A percentile compares a stretch with the other conserved stretches of the same genome.
phyloP scores from a whole-genome alignment of 495 filamentous ascomycete genomes.

The Hypoxylon lienhwacheense region DNA sequence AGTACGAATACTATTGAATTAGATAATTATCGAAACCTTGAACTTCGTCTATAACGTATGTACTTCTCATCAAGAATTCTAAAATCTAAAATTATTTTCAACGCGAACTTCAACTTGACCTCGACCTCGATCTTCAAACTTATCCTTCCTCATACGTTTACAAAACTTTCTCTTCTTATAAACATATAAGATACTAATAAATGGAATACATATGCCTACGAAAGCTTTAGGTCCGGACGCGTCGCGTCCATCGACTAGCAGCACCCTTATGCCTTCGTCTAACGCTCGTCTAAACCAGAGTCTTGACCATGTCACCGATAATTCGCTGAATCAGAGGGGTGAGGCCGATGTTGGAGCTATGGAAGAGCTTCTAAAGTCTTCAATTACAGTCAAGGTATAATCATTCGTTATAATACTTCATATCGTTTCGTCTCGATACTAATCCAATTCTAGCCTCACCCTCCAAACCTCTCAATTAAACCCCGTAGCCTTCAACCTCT shows the following conservation, averaged over 20 bases:
- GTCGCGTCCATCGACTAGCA: conserved; percentile 42
- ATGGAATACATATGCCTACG: conserved; percentile 44
- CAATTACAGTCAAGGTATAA: conserved; percentile 52
- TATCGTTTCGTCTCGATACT: conserved; percentile 6
- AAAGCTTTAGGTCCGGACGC: conserved; percentile 37
- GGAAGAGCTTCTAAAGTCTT: conserved; percentile 52
- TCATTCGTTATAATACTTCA: background rate
- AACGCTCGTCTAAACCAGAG: conserved; percentile 33
- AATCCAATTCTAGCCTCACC: conserved; percentile 55
- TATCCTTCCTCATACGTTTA: too few relatives aligned
- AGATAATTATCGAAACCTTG: too few relatives aligned
- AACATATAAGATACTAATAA: conserved; percentile 8
- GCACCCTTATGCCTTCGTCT: conserved; percentile 39
- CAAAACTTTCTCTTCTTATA: background rate
- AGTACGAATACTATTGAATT: too few relatives aligned
- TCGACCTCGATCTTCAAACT: conserved; percentile 7
- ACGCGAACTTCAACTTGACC: too few relatives aligned
- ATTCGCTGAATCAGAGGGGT: conserved; percentile 31
- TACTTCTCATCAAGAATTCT: too few relatives aligned
- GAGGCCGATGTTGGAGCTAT: conserved; percentile 40
- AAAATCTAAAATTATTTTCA: too few relatives aligned
- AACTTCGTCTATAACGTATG: too few relatives aligned
- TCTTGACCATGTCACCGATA: conserved; percentile 2
- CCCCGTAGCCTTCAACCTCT: conserved; percentile 63
- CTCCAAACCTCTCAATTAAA: conserved; percentile 57